A percentile compares a stretch with the other conserved stretches of the same genome.
phyloP scores from a whole-genome alignment of 139 green algal species.

The Dunaliella sp. region DNA sequence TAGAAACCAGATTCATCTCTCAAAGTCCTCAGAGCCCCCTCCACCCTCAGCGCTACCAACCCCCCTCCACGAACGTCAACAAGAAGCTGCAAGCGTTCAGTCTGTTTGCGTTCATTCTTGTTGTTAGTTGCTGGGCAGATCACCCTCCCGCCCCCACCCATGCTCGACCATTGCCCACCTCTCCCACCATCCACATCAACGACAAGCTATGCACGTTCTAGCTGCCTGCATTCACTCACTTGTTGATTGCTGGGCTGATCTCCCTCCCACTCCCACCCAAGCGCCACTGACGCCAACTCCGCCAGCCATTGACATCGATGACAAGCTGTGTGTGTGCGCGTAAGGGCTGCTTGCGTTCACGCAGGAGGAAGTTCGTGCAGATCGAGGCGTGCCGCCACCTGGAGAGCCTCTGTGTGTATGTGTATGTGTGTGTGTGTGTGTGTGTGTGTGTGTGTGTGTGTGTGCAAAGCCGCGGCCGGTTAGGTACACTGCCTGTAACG shows the following conservation, averaged over 20 bases:
- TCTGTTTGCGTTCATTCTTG: too few species aligned
- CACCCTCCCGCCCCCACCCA: too few species aligned
- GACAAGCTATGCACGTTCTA: too few species aligned
- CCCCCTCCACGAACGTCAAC: too few species aligned
- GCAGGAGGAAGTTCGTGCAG: not conserved
- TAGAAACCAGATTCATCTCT: too few species aligned
- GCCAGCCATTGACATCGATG: not conserved
- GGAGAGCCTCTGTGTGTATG: not conserved
- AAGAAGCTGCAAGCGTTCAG: too few species aligned
- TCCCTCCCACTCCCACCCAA: not conserved
- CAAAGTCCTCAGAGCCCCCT: too few species aligned
- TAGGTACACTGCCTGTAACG: not conserved
- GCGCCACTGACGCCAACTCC: not conserved
- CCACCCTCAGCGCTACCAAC: too few species aligned
- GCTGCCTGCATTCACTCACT: not conserved
- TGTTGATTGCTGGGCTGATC: too few species aligned
- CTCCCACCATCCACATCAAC: too few species aligned
- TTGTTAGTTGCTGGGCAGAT: too few species aligned
- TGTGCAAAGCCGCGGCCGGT: not conserved
- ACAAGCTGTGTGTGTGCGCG: not conserved
- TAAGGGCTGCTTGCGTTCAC: not conserved
- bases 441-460: not conserved
- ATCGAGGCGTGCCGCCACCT: not conserved
- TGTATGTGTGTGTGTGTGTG: not conserved
- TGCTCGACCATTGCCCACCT: too few species aligned